Base-by-base conservation (phyloP, 2,329 filamentous ascomycete species). In the Aspergillus phoenicis region DNA sequence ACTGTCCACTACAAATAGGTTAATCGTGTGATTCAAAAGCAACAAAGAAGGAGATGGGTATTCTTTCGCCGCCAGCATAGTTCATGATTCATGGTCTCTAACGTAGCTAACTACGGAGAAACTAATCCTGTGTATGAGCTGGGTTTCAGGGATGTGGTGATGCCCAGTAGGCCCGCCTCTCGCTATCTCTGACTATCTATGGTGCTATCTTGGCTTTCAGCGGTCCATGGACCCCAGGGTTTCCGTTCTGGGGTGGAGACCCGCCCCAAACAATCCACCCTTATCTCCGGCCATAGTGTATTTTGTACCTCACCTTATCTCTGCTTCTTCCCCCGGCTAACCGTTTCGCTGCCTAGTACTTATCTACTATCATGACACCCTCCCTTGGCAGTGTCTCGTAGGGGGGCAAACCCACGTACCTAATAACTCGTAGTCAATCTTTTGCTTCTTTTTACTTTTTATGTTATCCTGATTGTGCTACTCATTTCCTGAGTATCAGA, bases 381-480 rank as follows among this genome's bases (percentile, higher is more conserved):
- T 13, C 30, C 30, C 30, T 11, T 36, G 11, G 10, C 13, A 13
- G 33, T 36, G 33, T 13, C 33, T 36, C 33, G 10, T 36, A 5
- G 33, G 33, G 33, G 33, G 33, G 13, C 45, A 28, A n/a, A 49
- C 33, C 17, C 7, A 20, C 15, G 47, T 51, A 30, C 47, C 8
- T 51, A 51, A 51, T 51, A 28, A n/a, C 13, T 22, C 26, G 47
- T 51, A 51, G 47, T 51, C 47, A 51, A 51, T 51, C n/a, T 30
- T 51, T 51, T 51, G 8, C 15, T 33, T 51, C 17, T 33, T 13
- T 30, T 43, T 17, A 20, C 13, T 17, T 43, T 43, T 8, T 11
- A 11, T 20, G 7, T 45, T 22, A 45, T 22, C 17, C 5, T n/a
- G n/a, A 51, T 28, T 20, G 26, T 11, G 5, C 41, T 45, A 11